phyloP scores from a whole-genome alignment of 345 rosid species.

The Gynandropsis gynandra region DNA sequence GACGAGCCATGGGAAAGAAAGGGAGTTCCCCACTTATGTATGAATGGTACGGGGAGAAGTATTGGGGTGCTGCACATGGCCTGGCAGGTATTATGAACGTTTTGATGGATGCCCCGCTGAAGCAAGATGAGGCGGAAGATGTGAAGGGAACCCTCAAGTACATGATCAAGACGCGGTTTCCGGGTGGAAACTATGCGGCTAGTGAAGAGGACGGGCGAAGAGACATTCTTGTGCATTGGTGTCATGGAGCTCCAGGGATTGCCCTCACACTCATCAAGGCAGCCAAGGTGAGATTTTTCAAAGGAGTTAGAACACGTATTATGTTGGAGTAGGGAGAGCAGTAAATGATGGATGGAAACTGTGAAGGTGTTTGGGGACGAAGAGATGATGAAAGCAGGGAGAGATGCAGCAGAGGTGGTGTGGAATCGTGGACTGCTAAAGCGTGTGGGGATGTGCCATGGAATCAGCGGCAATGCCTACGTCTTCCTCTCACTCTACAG shows the following conservation, averaged over 20 bases:
- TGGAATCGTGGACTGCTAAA: conserved; percentile 64
- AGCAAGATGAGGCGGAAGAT: conserved; percentile 55
- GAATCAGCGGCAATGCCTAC: conserved; percentile 59
- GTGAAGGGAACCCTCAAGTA: conserved; percentile 46
- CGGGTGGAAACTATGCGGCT: conserved; percentile 53
- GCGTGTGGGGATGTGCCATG: conserved; percentile 70
- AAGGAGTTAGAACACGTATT: not conserved
- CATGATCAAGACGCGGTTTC: conserved; percentile 46
- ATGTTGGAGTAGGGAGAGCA: too few relatives aligned
- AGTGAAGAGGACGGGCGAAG: conserved; percentile 38
- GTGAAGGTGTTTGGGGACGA: conserved; percentile 48
- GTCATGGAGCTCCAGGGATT: conserved; percentile 74
- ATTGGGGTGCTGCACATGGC: conserved; percentile 82
- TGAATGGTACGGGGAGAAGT: conserved; percentile 61
- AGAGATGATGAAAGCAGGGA: conserved; percentile 50
- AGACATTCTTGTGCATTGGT: conserved; percentile 64
- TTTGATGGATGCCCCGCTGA: conserved; percentile 52
- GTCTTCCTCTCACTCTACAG: conserved; percentile 52
- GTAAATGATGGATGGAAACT: too few relatives aligned
- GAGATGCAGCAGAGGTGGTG: conserved; percentile 54
- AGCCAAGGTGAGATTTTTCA: conserved; percentile 39
- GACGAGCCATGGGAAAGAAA: conserved; percentile 34
- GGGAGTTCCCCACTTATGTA: conserved; percentile 53
- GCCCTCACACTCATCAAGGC: conserved; percentile 62
- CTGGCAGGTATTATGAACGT: conserved; percentile 62